These are phyloP conservation scores for Cordyceps militaris DNA, from an alignment of 2,329 filamentous ascomycete genomes.

Conservation along the genomic window DNA sequence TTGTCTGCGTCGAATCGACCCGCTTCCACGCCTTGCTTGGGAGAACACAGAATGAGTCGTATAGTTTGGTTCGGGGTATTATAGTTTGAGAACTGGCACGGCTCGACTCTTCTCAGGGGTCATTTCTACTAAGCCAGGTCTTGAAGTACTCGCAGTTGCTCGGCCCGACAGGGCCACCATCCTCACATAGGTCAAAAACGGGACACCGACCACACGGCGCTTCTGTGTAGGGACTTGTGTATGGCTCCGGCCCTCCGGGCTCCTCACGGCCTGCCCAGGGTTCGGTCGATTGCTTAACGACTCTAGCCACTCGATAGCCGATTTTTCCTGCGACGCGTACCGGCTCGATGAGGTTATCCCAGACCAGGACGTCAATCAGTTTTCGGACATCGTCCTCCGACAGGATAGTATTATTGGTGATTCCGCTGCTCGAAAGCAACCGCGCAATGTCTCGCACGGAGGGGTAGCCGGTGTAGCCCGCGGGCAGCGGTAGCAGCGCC, in stretches of 20 bases:
- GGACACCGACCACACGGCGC: constrained; percentile 87
- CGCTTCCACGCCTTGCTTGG: neutral
- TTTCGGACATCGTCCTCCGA: constrained; percentile 73
- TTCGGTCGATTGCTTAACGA: constrained; percentile 38
- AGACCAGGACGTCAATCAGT: constrained; percentile 80
- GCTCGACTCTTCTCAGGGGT: constrained; percentile 9
- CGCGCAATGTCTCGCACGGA: constrained; percentile 72
- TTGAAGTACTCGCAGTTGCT: constrained; percentile 88
- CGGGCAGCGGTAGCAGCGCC: constrained; percentile 45
- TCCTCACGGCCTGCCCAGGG: constrained; percentile 35
- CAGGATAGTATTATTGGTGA: constrained; percentile 66
- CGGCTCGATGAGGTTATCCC: constrained; percentile 75
- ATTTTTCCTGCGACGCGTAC: constrained; percentile 42
- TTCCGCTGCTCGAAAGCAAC: constrained; percentile 59
- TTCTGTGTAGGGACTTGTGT: constrained; percentile 72
- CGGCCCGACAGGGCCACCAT: constrained; percentile 83
- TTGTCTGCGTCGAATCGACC: neutral
- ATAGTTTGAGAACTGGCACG: neutral
- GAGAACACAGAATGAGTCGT: neutral
- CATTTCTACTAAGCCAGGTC: constrained; percentile 61
- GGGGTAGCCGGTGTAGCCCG: constrained; percentile 71
- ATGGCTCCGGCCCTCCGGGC: constrained; percentile 33
- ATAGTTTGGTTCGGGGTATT: neutral
- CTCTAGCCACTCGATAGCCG: constrained; percentile 47
- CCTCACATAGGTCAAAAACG: constrained; percentile 85